phyloP scores from a whole-genome alignment of 2,329 filamentous ascomycete genomes.

The Pyrenophora graminea region DNA sequence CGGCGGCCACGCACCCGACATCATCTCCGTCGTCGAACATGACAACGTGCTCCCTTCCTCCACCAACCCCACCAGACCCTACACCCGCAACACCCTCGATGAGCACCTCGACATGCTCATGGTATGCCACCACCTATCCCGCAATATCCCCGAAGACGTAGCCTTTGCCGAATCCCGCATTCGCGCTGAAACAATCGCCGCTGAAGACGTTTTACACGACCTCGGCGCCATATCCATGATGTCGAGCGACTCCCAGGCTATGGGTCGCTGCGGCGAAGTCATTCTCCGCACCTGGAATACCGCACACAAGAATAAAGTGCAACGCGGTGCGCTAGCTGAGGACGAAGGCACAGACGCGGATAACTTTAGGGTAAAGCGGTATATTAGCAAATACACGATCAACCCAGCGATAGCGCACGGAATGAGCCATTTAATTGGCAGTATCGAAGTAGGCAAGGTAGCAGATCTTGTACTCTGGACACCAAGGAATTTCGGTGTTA shows the following conservation, averaged over 20 bases:
- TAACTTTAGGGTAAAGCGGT: slow-evolving; percentile 90
- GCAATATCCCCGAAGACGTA: slow-evolving; percentile 92
- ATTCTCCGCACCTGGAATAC: slow-evolving; percentile 95
- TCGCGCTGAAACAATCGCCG: slow-evolving; percentile 92
- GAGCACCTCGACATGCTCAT: slow-evolving; percentile 98
- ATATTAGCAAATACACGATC: slow-evolving; percentile 94
- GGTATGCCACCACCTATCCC: slow-evolving; percentile 93
- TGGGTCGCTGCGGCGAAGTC: slow-evolving; percentile 95
- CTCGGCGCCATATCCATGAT: slow-evolving; percentile 97
- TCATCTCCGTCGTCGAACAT: slow-evolving; percentile 90
- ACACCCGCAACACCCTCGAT: slow-evolving; percentile 88
- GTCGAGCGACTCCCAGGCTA: slow-evolving; percentile 92
- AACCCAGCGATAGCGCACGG: slow-evolving; percentile 92
- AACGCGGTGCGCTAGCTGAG: slow-evolving; percentile 75
- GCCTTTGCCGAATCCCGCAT: slow-evolving; percentile 95
- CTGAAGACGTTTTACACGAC: slow-evolving; percentile 94
- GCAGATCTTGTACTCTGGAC: slow-evolving; percentile 90
- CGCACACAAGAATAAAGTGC: slow-evolving; percentile 92
- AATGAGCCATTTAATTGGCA: slow-evolving; percentile 84
- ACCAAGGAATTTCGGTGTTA: slow-evolving; percentile 82
- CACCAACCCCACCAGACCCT: slow-evolving; percentile 91
- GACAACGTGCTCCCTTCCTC: slow-evolving; percentile 85
- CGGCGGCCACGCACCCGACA: slow-evolving; percentile 92
- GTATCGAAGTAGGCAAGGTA: slow-evolving; percentile 84
- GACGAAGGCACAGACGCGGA: slow-evolving; percentile 80